Evolutionary conservation across 805 yeast species (phyloP).

Genomic region (Blastobotrys chiropterorum): DNA sequence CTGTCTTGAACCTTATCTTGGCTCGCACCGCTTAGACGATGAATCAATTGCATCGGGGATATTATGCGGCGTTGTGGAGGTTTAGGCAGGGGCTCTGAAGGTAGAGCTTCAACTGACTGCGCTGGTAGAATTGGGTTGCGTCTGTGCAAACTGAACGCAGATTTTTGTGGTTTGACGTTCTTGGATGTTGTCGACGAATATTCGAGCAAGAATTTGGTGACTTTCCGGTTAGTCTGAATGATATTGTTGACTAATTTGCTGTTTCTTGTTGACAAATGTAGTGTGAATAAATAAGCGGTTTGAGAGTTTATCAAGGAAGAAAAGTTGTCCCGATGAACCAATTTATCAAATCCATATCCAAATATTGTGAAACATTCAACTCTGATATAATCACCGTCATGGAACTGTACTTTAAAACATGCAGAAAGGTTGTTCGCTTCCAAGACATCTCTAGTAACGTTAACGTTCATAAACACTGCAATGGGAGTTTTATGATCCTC

Average conservation of each 20-base stretch:
- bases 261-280: slow-evolving; percentile 34
- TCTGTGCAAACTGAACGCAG: neutral
- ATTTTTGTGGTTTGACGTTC: neutral
- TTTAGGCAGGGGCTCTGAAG: too few species aligned
- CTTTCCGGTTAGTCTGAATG: slow-evolving; percentile 27
- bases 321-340: slow-evolving; percentile 31
- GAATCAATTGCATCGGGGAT: too few species aligned
- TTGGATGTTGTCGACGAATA: slow-evolving; percentile 20
- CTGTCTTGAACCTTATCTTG: too few species aligned
- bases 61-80: too few species aligned
- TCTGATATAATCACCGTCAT: slow-evolving; percentile 28
- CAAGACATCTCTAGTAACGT: slow-evolving; percentile 36
- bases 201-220: slow-evolving; percentile 19
- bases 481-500: slow-evolving; percentile 48
- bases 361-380: slow-evolving; percentile 19
- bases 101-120: too few species aligned
- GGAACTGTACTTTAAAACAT: slow-evolving; percentile 43
- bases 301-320: slow-evolving; percentile 35
- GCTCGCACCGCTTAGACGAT: too few species aligned
- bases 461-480: slow-evolving; percentile 58
- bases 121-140: neutral
- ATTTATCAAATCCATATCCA: slow-evolving; percentile 17
- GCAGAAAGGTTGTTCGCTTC: slow-evolving; percentile 36
- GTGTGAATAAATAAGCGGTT: slow-evolving; percentile 32
- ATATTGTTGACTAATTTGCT: slow-evolving; percentile 25